Base-by-base conservation (phyloP, 1,139 yeast genomes). In the Yamadazyma epiphylla region DNA sequence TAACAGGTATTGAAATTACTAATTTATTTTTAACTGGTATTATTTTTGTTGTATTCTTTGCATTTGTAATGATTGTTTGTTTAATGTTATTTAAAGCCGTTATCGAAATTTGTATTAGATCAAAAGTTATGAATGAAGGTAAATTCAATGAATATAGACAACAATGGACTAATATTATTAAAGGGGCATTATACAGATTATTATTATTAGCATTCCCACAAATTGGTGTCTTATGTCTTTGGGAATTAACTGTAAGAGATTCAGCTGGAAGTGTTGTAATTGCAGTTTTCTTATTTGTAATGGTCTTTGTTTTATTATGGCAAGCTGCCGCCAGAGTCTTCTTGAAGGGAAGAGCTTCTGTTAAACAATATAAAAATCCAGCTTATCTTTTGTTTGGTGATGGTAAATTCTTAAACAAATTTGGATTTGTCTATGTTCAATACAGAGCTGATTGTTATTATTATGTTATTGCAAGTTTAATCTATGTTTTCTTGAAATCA, bases 351-450 rank as follows among this genome's bases (percentile, higher is more conserved):
- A 66, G 80, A 39, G 72, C 73, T 42, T 88, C 96, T 0, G 69
- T 73, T 19, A 67, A 70, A 38, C 70, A 83, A 41, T 87, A 80
- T 64, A 82, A 85, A 53, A 91, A 89, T 48, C 95, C 98, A 0
- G 98, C 98, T 1, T 91, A 87, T 53, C 69, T 89, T 41, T 68
- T 91, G 39, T 91, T 75, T 53, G 95, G 97, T 29, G 95, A 94
- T 53, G 76, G 81, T 9, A 71, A 70, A 24, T 78, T 86, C 41
- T 70, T 94, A 48, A 87, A 87, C 64, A 77, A 85, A 47, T 91
- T 84, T 64, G 99, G 99, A 0, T 91, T 91, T 60, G 60, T 94
- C 42, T 91, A 91, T 47, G 88, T 89, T 23, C 96, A 88, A 61
- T 91, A 73, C 65, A 74, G 89, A 41, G 97, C 97, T 12, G 85